These are phyloP conservation scores for Exophiala oligosperma DNA, from an alignment of 2,329 filamentous ascomycete species.

Conservation along the genomic window DNA sequence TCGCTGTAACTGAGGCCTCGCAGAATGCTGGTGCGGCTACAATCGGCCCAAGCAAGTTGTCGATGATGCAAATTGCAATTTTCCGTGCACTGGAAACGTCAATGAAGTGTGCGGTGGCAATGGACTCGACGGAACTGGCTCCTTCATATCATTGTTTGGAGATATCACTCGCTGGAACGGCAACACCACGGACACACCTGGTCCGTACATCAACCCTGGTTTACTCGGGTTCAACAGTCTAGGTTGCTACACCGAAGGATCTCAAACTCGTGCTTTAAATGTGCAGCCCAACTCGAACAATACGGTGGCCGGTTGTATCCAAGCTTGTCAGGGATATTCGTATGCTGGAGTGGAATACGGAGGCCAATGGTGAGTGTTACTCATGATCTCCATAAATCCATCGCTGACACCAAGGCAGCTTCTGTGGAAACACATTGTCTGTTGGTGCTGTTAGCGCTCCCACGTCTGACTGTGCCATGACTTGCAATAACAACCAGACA, in stretches of 20 bases:
- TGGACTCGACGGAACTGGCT: conserved; percentile 17
- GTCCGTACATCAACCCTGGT: conserved; percentile 23
- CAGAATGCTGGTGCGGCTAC: conserved; percentile 37
- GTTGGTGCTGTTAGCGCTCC: conserved; percentile 16
- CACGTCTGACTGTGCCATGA: conserved; percentile 23
- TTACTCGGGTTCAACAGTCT: conserved; percentile 35
- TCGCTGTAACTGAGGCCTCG: neutral
- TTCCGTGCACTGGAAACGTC: conserved; percentile 28
- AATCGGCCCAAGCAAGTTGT: conserved; percentile 30
- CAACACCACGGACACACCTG: conserved; percentile 21
- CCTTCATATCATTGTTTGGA: conserved; percentile 24
- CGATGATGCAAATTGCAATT: conserved; percentile 28
- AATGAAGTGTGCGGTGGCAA: conserved; percentile 31
- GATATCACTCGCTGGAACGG: conserved; percentile 23
- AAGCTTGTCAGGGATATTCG: conserved; percentile 29
- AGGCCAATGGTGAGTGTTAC: conserved; percentile 32
- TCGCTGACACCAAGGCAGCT: conserved; percentile 7
- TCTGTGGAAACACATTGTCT: conserved; percentile 34
- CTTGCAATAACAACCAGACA: conserved; percentile 31
- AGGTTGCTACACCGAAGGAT: conserved; percentile 43
- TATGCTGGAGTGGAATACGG: conserved; percentile 44
- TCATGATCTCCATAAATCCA: neutral
- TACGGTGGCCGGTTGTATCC: conserved; percentile 30
- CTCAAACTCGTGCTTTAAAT: conserved; percentile 34
- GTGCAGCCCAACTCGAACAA: conserved; percentile 33